Percentiles rank a stretch among this genome's conserved stretches.
Evolutionary conservation across 2,329 filamentous ascomycete species (phyloP).

Genomic region (Nemania bipapillata): DNA sequence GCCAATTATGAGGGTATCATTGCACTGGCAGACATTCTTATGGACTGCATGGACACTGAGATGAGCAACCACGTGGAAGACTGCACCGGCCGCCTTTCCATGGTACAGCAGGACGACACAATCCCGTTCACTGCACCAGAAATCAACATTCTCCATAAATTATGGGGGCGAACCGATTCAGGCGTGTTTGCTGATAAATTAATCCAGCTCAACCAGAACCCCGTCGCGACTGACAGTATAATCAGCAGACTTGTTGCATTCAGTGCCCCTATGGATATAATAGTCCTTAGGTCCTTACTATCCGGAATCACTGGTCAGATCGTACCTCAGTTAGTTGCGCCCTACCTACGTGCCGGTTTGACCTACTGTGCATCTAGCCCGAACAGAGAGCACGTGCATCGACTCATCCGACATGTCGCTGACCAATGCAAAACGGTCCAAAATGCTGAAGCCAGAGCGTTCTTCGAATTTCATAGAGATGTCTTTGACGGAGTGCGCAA

Average conservation of each 20-base stretch:
- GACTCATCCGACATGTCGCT: constrained; percentile 58
- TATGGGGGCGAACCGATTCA: constrained; percentile 53
- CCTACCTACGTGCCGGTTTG: constrained; percentile 68
- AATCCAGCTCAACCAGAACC: constrained; percentile 69
- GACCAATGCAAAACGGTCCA: constrained; percentile 59
- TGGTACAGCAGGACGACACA: constrained; percentile 48
- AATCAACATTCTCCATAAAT: constrained; percentile 58
- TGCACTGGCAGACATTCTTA: constrained; percentile 59
- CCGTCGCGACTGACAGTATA: constrained; percentile 64
- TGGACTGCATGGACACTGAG: constrained; percentile 57
- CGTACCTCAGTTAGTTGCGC: constrained; percentile 59
- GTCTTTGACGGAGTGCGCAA: constrained; percentile 51
- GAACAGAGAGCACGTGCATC: constrained; percentile 51
- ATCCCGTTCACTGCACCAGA: constrained; percentile 62
- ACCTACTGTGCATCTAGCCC: constrained; percentile 62
- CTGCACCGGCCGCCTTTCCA: constrained; percentile 54
- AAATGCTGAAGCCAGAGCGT: constrained; percentile 61
- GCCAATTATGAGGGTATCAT: constrained; percentile 67
- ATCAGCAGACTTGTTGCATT: constrained; percentile 67
- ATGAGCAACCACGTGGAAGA: constrained; percentile 56
- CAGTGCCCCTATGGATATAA: constrained; percentile 61
- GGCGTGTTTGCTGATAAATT: constrained; percentile 75
- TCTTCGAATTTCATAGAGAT: constrained; percentile 59
- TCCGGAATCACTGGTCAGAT: constrained; percentile 64
- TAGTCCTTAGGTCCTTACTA: constrained; percentile 65